Conservation (phyloP, 2,329 filamentous ascomycete species). For the Penicillium sp. region DNA sequence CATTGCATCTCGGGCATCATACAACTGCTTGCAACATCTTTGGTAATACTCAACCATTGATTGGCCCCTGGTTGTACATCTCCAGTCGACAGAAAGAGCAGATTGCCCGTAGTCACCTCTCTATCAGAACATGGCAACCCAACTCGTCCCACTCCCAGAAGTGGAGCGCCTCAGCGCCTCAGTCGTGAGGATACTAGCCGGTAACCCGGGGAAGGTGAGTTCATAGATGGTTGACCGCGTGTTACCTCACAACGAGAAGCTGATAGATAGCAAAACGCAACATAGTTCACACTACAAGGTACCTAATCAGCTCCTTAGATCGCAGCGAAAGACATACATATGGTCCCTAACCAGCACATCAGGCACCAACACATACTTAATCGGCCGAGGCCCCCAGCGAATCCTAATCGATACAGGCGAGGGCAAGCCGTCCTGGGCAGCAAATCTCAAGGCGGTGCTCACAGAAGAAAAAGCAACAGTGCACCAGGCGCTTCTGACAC, state of each 20-base stretch:
- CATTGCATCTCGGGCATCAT: background rate
- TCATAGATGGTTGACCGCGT: background rate
- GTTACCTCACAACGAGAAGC: background rate
- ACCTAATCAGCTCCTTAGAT: constrained; percentile 1
- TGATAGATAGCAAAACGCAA: constrained; percentile 4
- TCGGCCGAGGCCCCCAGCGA: constrained; percentile 69
- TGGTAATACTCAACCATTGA: background rate
- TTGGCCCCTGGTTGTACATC: background rate
- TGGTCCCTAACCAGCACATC: constrained; percentile 1
- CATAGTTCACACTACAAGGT: constrained; percentile 59
- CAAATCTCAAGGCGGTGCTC: constrained; percentile 62
- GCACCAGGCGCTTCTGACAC: constrained; percentile 71
- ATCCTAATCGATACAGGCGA: constrained; percentile 89
- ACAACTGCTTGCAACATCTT: background rate
- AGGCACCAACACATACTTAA: constrained; percentile 90
- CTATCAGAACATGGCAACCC: constrained; percentile 52
- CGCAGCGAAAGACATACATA: background rate
- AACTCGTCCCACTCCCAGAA: constrained; percentile 63
- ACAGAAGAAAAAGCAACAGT: constrained; percentile 65
- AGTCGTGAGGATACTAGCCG: constrained; percentile 80
- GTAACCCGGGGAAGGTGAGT: constrained; percentile 78
- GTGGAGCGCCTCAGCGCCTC: constrained; percentile 73
- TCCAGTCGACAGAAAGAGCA: background rate
- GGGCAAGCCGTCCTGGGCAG: constrained; percentile 70
- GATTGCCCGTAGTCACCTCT: background rate